Conservation (phyloP, 2,329 filamentous ascomycete genomes). For the Trichoderma simmonsii region DNA sequence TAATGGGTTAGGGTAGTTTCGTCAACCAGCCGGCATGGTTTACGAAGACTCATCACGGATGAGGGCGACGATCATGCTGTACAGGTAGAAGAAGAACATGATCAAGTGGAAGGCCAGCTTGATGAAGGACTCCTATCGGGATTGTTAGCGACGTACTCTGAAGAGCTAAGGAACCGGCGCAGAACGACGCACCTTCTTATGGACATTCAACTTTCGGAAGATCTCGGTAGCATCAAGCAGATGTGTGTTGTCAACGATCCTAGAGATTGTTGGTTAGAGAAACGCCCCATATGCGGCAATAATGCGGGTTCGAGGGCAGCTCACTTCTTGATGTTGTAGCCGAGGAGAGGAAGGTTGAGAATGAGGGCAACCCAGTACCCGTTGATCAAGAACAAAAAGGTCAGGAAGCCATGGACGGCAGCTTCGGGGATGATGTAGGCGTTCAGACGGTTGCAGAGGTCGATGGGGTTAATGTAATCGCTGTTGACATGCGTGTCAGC, state of each 20-base stretch:
- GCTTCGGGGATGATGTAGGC: constrained; percentile 99
- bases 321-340: constrained; percentile 97
- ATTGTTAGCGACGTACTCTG: constrained; percentile 23
- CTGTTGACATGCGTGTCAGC: constrained; percentile 42
- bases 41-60: constrained; percentile 93
- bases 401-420: constrained; percentile 93
- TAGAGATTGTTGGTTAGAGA: constrained; percentile 38
- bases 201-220: constrained; percentile 97
- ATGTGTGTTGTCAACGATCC: constrained; percentile 96
- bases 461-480: constrained; percentile 99
- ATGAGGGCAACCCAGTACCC: constrained; percentile 95
- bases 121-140: constrained; percentile 85
- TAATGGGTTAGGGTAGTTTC: constrained; percentile 19
- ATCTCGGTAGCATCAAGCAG: constrained; percentile 97
- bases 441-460: constrained; percentile 99
- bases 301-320: constrained; percentile 35
- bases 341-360: constrained; percentile 86
- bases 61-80: constrained; percentile 96
- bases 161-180: background rate
- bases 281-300: background rate
- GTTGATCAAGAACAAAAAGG: constrained; percentile 94
- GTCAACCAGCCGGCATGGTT: constrained; percentile 28
- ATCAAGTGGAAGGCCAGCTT: constrained; percentile 98
- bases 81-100: constrained; percentile 99
- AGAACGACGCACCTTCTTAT: constrained; percentile 75